A percentile compares a stretch with the other conserved stretches of the same genome.
Conservation (phyloP, 2,329 filamentous ascomycete genomes). For the Harringtonia lauricola region DNA sequence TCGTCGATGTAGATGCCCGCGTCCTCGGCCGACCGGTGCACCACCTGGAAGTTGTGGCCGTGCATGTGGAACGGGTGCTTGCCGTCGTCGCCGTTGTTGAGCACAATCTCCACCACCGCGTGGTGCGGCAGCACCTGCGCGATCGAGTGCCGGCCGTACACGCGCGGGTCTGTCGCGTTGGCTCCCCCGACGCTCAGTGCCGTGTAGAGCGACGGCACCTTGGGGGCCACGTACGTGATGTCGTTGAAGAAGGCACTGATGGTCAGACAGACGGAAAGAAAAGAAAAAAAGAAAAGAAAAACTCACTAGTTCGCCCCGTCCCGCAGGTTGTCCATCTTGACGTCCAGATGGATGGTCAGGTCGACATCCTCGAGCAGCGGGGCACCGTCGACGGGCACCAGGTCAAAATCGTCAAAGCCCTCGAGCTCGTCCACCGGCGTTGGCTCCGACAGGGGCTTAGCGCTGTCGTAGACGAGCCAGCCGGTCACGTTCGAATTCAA, state of each 20-base stretch:
- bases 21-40: slow-evolving; percentile 50
- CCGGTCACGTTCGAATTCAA: slow-evolving; percentile 59
- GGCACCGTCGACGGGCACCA: slow-evolving; percentile 58
- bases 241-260: slow-evolving; percentile 60
- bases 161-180: slow-evolving; percentile 40
- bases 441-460: slow-evolving; percentile 36
- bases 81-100: slow-evolving; percentile 23
- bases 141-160: slow-evolving; percentile 58
- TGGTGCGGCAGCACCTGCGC: slow-evolving; percentile 56
- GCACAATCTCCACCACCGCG: slow-evolving; percentile 58
- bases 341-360: slow-evolving; percentile 49
- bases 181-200: slow-evolving; percentile 52
- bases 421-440: slow-evolving; percentile 48
- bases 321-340: slow-evolving; percentile 55
- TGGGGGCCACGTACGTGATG: slow-evolving; percentile 61
- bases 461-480: slow-evolving; percentile 48
- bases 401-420: slow-evolving; percentile 57
- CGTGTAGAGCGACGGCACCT: slow-evolving; percentile 72
- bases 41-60: slow-evolving; percentile 18
- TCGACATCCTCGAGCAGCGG: slow-evolving; percentile 49
- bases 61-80: slow-evolving; percentile 13
- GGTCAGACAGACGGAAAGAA: neutral
- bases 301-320: slow-evolving; percentile 57
- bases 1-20: slow-evolving; percentile 34
- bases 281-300: slow-evolving; percentile 16